Base-by-base conservation (phyloP, 208 protist genomes). In the Trypanosoma platydactyli region DNA sequence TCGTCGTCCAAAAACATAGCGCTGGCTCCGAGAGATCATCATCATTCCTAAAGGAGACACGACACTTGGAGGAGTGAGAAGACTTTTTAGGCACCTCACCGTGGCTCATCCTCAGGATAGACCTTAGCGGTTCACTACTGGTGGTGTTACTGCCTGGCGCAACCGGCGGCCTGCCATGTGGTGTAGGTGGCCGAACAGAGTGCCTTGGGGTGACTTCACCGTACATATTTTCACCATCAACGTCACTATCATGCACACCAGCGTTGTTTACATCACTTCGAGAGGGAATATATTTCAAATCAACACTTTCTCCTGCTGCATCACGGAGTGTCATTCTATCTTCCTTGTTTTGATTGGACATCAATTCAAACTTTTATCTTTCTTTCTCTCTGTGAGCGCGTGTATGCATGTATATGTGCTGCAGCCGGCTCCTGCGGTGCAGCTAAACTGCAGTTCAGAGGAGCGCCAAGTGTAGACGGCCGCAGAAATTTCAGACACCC, bases 21-120 rank as follows among this genome's bases (percentile, higher is more conserved):
- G 25, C 55, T 41, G 64, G 64, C 48, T 64, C 64, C 25, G 44
- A 56, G 38, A 71, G 63, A 25, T 38, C 30, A 11, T 71, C 64
- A 7, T 71, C 64, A 3, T 63, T 46, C 15, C 57, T 46, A 41
- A 71, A 71, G 2, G 64, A 63, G 33, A 71, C 64, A 45, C 44
- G 49, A 16, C 51, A 22, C 52, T 46, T 71, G 15, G 20, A 57
- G 1, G 29, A 27, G 29, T 52, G 35, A 3, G 51, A 9, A 1
- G 40, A 51, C n/a, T 18, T 44, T 3, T 12, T 59, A 13, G 42
- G 38, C 29, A 53, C 22, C 6, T 3, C 0, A 33, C 5, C 40
- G 33, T 42, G 12, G 30, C 20, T 61, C 11, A 20, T 60, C 41
- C 56, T 73, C 35, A 67, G 51, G n/a, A 65, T 73, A 29, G 67